A percentile compares a stretch with the other conserved stretches of the same genome.
Conservation (phyloP, 2,329 filamentous ascomycete genomes). For the Xylaria sp. region DNA sequence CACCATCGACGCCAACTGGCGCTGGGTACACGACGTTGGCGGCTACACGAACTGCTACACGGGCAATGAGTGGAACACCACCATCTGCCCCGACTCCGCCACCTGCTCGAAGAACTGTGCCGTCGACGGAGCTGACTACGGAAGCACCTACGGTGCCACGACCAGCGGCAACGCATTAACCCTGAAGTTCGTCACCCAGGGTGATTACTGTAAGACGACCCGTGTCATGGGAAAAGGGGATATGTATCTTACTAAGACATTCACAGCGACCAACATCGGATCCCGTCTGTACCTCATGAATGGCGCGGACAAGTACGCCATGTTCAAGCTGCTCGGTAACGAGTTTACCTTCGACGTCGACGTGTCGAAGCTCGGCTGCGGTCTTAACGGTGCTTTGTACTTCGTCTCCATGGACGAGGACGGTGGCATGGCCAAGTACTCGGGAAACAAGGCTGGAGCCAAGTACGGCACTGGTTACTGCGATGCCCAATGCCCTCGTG, state of each 20-base stretch:
- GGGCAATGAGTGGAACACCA: constrained; percentile 54
- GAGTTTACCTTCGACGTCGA: constrained; percentile 74
- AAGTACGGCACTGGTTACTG: constrained; percentile 69
- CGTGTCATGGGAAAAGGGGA: neutral
- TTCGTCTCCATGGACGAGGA: constrained; percentile 65
- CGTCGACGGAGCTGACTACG: constrained; percentile 58
- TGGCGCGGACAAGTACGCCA: constrained; percentile 65
- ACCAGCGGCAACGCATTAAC: constrained; percentile 58
- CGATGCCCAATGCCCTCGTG: constrained; percentile 59
- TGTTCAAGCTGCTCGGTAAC: constrained; percentile 66
- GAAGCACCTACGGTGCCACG: constrained; percentile 59
- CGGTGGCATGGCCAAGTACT: constrained; percentile 60
- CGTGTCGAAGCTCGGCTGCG: constrained; percentile 68
- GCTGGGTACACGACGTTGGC: constrained; percentile 58
- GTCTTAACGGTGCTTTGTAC: constrained; percentile 72
- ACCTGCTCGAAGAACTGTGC: constrained; percentile 56
- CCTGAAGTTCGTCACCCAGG: constrained; percentile 63
- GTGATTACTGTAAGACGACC: constrained; percentile 49
- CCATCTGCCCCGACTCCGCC: constrained; percentile 52
- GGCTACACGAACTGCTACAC: constrained; percentile 61
- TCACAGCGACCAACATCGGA: constrained; percentile 51
- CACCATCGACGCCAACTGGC: constrained; percentile 63
- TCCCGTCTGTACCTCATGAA: constrained; percentile 69
- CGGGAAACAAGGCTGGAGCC: constrained; percentile 59
- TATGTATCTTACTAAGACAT: constrained; percentile 9